Base-by-base conservation (phyloP, 1,284 basidiomycete species). In the Trametes polyzona region DNA sequence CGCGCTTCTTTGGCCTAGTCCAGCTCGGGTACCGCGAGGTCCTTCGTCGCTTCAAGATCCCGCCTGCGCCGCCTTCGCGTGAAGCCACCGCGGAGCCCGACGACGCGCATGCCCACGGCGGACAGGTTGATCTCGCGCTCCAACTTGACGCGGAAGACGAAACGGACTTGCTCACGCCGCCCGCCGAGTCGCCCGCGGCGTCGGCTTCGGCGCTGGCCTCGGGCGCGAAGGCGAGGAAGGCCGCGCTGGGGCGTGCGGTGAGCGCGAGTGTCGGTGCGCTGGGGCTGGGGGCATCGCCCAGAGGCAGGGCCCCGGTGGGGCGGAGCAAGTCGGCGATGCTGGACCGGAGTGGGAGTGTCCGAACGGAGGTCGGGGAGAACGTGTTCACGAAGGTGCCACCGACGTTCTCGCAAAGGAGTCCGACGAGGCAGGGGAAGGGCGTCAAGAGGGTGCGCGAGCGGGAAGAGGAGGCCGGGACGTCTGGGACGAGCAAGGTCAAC, bases 21-120 rank as follows among this genome's bases (percentile, higher is more conserved):
- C 89, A 91, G 65, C 78, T 78, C 0, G 90, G 85, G 1, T 92
- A 88, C 66, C 78, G 86, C 16, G 74, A 74, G 0, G 74, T 90
- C 7, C 63, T 87, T 9, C 68, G 67, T n/a, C 7, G 35, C 52
- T 65, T 17, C 59, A 68, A 23, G 62, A 66, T 32, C 47, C 56
- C 40, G 21, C 42, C 52, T 12, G 17, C 36, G 8, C 53, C 43
- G 27, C 19, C 19, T 41, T 55, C 32, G 12, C 30, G 23, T 30
- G 27, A 32, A 48, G 37, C 42, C 43, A 43, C 40, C 2, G 46
- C 16, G 19, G 32, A 32, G 21, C 17, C 23, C 1, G 42, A 39
- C 9, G 44, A 52, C 17, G 24, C 24, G 44, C 46, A 49, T n/a
- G 24, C 24, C 39, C 46, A 49, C 5, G 27, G 39, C 32, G 47